A percentile compares a stretch with the other conserved stretches of the same genome.
These are phyloP conservation scores for Metschnikowia peoriensis DNA, from an alignment of 805 yeast species.

Conservation along the genomic window DNA sequence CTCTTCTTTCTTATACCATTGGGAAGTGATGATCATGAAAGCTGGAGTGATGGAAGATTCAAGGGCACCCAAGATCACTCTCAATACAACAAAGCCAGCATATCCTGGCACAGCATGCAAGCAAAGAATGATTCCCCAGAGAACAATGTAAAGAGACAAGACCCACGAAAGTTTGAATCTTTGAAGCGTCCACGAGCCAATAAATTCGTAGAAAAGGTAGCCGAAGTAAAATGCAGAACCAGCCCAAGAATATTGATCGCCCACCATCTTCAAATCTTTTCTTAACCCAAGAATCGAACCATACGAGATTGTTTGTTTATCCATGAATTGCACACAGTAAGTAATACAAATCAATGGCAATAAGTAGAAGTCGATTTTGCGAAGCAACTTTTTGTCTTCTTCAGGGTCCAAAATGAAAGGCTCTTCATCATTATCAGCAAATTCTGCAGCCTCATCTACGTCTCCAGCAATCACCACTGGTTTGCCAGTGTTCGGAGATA, in stretches of 20 bases:
- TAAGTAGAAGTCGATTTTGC: slow-evolving; percentile 39
- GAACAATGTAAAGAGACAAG: slow-evolving; percentile 7
- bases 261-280: slow-evolving; percentile 33
- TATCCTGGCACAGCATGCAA: slow-evolving; percentile 10
- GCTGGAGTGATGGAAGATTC: slow-evolving; percentile 13
- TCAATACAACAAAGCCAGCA: slow-evolving; percentile 12
- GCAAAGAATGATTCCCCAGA: slow-evolving; percentile 14
- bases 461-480: slow-evolving; percentile 31
- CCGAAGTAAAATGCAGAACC: slow-evolving; percentile 21
- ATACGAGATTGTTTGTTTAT: slow-evolving; percentile 51
- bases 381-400: slow-evolving; percentile 30
- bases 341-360: slow-evolving; percentile 50
- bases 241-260: slow-evolving; percentile 29
- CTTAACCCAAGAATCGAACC: slow-evolving; percentile 54
- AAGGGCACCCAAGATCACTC: slow-evolving; percentile 12
- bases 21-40: slow-evolving; percentile 44
- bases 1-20: slow-evolving; percentile 50
- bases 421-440: slow-evolving; percentile 32
- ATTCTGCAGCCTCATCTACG: slow-evolving; percentile 45
- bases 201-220: slow-evolving; percentile 12
- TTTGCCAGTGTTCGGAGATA: slow-evolving; percentile 17
- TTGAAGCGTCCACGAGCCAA: slow-evolving; percentile 9
- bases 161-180: slow-evolving; percentile 4
- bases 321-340: slow-evolving; percentile 58
- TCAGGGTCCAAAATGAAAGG: slow-evolving; percentile 27